Evolutionary conservation across 257 asterid species (phyloP).

Genomic region (Datura wrightii): DNA sequence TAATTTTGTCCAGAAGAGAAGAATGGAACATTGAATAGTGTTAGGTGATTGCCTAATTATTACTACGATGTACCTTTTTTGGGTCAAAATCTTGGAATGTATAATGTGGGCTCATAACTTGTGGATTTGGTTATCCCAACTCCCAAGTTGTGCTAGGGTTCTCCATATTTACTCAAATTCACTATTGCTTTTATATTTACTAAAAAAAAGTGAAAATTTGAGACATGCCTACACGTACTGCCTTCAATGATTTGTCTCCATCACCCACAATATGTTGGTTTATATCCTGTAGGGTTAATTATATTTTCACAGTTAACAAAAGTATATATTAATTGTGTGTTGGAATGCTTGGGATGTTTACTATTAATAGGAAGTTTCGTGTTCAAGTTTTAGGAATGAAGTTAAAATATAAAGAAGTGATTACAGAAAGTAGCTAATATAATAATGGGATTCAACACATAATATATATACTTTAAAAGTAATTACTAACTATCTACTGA

Average conservation of each 20-base stretch:
- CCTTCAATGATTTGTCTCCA: slow-evolving; percentile 19
- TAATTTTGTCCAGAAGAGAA: slow-evolving; percentile 6
- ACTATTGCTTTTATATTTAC: slow-evolving; percentile 12
- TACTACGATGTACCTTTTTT: background rate
- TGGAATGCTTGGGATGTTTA: background rate
- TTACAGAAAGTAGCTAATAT: background rate
- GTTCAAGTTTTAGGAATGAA: background rate
- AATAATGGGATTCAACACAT: background rate
- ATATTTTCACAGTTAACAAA: background rate
- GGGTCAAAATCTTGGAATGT: slow-evolving; percentile 9
- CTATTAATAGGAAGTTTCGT: background rate
- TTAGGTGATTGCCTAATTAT: slow-evolving; percentile 28
- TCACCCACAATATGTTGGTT: slow-evolving; percentile 1
- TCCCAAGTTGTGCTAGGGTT: slow-evolving; percentile 21
- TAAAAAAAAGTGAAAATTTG: background rate
- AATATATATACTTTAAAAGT: no score
- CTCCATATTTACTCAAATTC: background rate
- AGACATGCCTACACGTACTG: background rate
- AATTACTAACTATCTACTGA: background rate
- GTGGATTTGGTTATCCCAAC: slow-evolving; percentile 26
- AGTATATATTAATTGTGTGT: background rate
- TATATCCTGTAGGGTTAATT: background rate
- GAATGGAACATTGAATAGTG: slow-evolving; percentile 25
- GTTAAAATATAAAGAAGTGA: background rate
- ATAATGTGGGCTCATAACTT: slow-evolving; percentile 23